Conservation (phyloP, 805 yeast genomes). For the Saccharomyces eubayanus region DNA sequence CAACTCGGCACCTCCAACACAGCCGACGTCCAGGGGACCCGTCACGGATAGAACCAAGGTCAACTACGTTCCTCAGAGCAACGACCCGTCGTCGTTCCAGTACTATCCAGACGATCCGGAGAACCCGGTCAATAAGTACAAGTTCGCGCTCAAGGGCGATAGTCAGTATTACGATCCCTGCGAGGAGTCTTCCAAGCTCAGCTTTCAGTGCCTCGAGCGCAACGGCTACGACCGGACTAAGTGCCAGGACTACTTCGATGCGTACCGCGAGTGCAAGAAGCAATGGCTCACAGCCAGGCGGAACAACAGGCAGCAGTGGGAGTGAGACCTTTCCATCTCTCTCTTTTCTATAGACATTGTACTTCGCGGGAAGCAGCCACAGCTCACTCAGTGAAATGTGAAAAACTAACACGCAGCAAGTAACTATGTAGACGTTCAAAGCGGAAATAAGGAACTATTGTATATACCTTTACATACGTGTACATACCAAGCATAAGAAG, state of each 20-base stretch:
- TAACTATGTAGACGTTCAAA: neutral
- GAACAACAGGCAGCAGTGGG: constrained; percentile 28
- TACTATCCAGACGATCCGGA: constrained; percentile 80
- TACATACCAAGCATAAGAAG: neutral
- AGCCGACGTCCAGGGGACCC: neutral
- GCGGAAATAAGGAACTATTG: neutral
- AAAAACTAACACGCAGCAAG: neutral
- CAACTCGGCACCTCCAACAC: neutral
- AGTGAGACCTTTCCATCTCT: constrained; percentile 3
- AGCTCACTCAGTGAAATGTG: neutral
- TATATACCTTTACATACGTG: neutral
- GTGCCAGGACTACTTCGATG: constrained; percentile 80
- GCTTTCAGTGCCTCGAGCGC: constrained; percentile 71
- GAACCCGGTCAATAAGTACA: constrained; percentile 54
- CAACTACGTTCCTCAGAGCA: constrained; percentile 18
- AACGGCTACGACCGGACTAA: constrained; percentile 61
- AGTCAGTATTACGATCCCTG: constrained; percentile 91
- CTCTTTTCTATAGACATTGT: neutral
- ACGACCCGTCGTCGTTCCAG: constrained; percentile 16
- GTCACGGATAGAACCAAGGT: constrained; percentile 12
- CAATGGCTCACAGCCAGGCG: constrained; percentile 50
- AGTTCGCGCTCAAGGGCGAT: constrained; percentile 67
- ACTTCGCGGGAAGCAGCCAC: neutral
- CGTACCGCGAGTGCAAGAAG: constrained; percentile 85
- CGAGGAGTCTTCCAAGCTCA: constrained; percentile 79